These are phyloP conservation scores for Hygrophoropsis aurantiaca DNA, from an alignment of 768 basidiomycete species.

Conservation along the genomic window DNA sequence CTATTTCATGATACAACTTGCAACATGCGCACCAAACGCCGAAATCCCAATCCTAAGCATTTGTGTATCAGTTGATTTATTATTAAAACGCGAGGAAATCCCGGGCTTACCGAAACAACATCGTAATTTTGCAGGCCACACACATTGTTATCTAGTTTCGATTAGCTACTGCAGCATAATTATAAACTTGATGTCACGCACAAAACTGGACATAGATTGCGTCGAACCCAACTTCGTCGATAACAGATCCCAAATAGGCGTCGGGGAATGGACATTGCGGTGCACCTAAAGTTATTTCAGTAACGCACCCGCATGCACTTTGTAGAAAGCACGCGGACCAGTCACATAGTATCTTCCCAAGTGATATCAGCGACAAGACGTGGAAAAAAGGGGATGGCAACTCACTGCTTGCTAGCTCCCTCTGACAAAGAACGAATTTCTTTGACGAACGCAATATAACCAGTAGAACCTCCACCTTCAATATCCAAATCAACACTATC, in stretches of 20 bases:
- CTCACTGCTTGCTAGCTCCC: slow-evolving; percentile 20
- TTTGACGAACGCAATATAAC: slow-evolving; percentile 48
- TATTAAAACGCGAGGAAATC: slow-evolving; percentile 3
- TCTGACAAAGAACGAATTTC: slow-evolving; percentile 25
- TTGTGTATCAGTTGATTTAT: not conserved
- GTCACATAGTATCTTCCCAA: slow-evolving; percentile 59
- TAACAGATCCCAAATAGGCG: slow-evolving; percentile 53
- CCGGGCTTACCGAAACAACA: slow-evolving; percentile 46
- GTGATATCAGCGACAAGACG: not conserved
- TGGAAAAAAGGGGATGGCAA: not conserved
- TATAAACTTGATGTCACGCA: slow-evolving; percentile 3
- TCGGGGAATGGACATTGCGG: slow-evolving; percentile 69
- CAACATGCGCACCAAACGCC: slow-evolving; percentile 26
- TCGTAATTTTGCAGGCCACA: slow-evolving; percentile 51
- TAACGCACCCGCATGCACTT: no score
- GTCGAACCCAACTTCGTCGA: slow-evolving; percentile 65
- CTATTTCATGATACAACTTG: not conserved
- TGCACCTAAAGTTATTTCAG: slow-evolving; percentile 13
- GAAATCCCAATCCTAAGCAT: slow-evolving; percentile 46
- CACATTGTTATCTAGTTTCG: slow-evolving; percentile 38
- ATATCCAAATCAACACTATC: slow-evolving; percentile 69
- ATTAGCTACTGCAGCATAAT: no score
- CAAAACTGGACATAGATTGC: slow-evolving; percentile 76
- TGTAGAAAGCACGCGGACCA: slow-evolving; percentile 20
- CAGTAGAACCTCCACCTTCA: slow-evolving; percentile 57